Base-by-base conservation (phyloP, 1,284 basidiomycete genomes). In the Baeospora myosura region DNA sequence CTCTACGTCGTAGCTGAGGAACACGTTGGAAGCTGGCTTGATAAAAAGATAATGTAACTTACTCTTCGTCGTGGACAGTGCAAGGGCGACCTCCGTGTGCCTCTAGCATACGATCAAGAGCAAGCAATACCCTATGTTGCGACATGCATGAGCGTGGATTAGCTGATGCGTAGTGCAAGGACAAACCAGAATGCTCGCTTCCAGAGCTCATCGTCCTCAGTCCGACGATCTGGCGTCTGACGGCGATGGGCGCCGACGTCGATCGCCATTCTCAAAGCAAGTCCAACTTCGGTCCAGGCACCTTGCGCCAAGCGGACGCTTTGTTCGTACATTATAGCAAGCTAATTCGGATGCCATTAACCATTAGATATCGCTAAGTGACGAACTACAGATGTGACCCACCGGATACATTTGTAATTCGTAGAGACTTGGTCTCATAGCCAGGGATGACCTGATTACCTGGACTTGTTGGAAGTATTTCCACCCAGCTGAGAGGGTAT, bases 221-320 rank as follows among this genome's bases (percentile, higher is more conserved):
- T 38, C 23, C 18, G 36, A 12, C 14, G 12, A 3, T 2, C 2
- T 10, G 23, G 14, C n/a, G 36, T 8, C 25, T 38, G 21, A 23
- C 36, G 36, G 11, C 36, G 36, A 24, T 38, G 36, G n/a, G 36
- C 36, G 12, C 36, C 36, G 12, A 38, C 36, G 8, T 38, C 36
- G n/a, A 22, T 17, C 10, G 36, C 36, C 23, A 38, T 12, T n/a
- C 36, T n/a, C 18, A 38, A 10, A 24, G 18, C 36, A 24, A 24
- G 12, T 5, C 36, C 36, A 22, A 24, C 23, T 8, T 16, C 14
- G 4, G 25, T 24, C 36, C 36, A 38, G 12, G 10, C 23, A 23
- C 18, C 36, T 5, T 20, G 36, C 5, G n/a, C n/a, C n/a, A n/a
- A n/a, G n/a, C n/a, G n/a, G n/a, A n/a, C n/a, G n/a, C n/a, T n/a